These are phyloP conservation scores for Poteriospumella lacustris DNA, from an alignment of 108 stramenopile genomes.

Conservation along the genomic window DNA sequence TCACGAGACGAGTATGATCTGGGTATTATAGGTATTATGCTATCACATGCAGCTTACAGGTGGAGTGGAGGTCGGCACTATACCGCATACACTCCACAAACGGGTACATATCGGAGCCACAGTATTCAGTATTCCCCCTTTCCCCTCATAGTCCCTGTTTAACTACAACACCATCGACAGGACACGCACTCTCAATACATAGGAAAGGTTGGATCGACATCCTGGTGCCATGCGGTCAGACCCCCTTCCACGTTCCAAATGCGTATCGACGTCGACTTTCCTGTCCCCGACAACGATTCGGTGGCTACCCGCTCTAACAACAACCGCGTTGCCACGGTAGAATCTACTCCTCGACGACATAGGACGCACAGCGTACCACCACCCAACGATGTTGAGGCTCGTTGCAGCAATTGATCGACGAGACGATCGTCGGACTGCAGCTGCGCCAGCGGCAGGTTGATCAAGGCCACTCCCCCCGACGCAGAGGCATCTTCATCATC, in stretches of 20 bases:
- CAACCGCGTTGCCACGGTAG: not conserved
- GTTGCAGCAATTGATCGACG: not conserved
- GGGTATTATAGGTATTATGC: too few relatives aligned
- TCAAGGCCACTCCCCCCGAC: not conserved
- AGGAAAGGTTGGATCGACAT: constrained; percentile 6
- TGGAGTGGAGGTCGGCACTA: too few relatives aligned
- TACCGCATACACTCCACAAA: too few relatives aligned
- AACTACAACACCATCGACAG: too few relatives aligned
- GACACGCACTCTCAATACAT: not conserved
- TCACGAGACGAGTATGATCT: too few relatives aligned
- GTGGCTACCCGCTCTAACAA: not conserved
- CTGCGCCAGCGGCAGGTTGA: not conserved
- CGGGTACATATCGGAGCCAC: too few relatives aligned
- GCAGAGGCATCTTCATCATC: not conserved
- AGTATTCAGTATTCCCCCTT: too few relatives aligned
- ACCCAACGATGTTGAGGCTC: not conserved
- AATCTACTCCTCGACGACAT: constrained; percentile 23
- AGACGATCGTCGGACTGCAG: not conserved
- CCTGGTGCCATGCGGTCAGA: constrained; percentile 1
- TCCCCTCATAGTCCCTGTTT: too few relatives aligned
- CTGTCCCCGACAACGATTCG: not conserved
- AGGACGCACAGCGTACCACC: constrained; percentile 1
- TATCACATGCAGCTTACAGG: too few relatives aligned
- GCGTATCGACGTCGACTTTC: too few relatives aligned
- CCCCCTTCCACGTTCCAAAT: not conserved